Evolutionary conservation across 257 asterid species (phyloP).

Genomic region (Fraxinus anomala): DNA sequence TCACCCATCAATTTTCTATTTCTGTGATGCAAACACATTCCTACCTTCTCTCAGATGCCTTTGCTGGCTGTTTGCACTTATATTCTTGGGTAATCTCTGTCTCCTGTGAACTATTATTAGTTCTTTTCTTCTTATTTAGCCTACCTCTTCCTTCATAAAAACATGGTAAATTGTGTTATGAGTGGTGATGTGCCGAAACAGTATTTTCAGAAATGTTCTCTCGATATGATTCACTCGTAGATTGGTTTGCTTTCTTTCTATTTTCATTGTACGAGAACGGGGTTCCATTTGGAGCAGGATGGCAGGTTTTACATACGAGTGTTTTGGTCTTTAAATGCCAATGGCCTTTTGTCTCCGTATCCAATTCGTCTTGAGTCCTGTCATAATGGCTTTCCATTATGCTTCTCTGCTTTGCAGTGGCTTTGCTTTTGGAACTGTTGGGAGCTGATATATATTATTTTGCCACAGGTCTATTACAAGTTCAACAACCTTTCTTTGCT

Average conservation of each 20-base stretch:
- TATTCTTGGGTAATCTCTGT: background rate
- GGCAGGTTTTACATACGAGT: background rate
- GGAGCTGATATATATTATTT: conserved; percentile 26
- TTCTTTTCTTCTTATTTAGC: background rate
- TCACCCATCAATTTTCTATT: background rate
- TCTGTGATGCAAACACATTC: background rate
- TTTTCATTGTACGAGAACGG: background rate
- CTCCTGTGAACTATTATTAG: background rate
- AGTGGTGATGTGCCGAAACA: background rate
- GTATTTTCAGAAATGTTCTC: background rate
- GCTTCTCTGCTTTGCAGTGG: background rate
- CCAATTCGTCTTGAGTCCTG: background rate
- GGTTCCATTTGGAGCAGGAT: background rate
- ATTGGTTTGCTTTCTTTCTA: background rate
- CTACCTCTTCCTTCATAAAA: background rate
- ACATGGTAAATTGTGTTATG: background rate
- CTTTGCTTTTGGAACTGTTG: conserved; percentile 17
- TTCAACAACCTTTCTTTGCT: conserved; percentile 80
- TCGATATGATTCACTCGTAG: background rate
- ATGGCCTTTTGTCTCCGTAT: background rate
- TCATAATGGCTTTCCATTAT: background rate
- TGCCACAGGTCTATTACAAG: conserved; percentile 78
- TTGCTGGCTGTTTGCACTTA: background rate
- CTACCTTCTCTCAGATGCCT: background rate
- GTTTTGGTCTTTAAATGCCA: background rate